Base-by-base conservation (phyloP, 2,329 filamentous ascomycete species). In the Byssothecium circinans region DNA sequence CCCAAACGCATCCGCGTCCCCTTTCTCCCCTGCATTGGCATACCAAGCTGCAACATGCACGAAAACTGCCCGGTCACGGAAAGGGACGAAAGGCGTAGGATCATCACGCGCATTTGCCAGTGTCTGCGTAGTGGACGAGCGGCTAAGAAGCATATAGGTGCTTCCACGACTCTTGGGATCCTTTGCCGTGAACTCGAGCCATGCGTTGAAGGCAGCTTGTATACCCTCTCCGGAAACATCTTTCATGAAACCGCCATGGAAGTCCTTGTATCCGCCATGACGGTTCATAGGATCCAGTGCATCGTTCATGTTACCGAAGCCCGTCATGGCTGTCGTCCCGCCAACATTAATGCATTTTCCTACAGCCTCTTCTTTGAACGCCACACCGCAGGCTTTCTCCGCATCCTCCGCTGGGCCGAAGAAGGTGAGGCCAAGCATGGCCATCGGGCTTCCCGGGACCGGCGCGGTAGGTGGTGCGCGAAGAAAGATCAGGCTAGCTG, bases 241-340 rank as follows among this genome's bases (percentile, higher is more conserved):
- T 12, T 52, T 38, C 8, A 69, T 32, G 2, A 64, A 58, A 0
- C 52, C 54, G 7, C 60, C 54, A 3, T 57, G 50, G 12, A 61
- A 60, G 0, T 57, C 49, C 41, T 72, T 73, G 23, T 58, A 59
- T 0, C 67, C 69, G 2, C 65, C 65, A 20, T 65, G 66, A 1
- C 23, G 42, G 27, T 69, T 66, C 2, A 58, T 23, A 0, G 52
- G 34, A 0, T 61, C 58, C 17, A 57, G 41, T 3, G 38, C 50
- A 8, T 58, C 53, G 29, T 70, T 69, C 8, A 58, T 37, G 2
- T 49, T 53, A 0, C 40, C 45, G 14, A 68, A 54, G 0, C 58
- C 59, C 0, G 61, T 18, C 0, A 62, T 23, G 0, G 45, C 43
- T 0, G 68, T 70, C 4, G 45, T 57, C 2, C 10, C 23, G 23